phyloP scores from a whole-genome alignment of 164 flowering plant genomes.

The Umbellularia californica region DNA sequence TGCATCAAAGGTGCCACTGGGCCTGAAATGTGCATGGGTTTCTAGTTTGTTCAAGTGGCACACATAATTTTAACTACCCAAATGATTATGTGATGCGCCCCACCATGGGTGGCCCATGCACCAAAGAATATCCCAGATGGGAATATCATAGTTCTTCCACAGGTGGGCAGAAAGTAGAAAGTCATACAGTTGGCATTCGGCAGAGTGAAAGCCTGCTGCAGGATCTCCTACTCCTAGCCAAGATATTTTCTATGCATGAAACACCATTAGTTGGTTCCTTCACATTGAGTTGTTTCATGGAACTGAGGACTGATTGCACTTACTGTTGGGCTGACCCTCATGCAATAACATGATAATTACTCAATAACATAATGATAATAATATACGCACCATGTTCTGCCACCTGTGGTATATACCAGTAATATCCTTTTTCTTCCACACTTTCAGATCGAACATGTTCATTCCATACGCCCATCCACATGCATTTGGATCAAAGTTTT shows the following conservation, averaged over 20 bases:
- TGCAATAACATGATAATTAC: not conserved
- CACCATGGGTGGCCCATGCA: not conserved
- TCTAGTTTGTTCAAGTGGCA: too few relatives aligned
- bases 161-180: not conserved
- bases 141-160: not conserved
- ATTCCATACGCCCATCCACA: constrained; percentile 99
- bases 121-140: not conserved
- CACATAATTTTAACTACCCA: too few relatives aligned
- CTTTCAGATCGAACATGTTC: constrained; percentile 91
- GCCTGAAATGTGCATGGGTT: not conserved
- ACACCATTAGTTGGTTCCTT: not conserved
- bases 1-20: not conserved
- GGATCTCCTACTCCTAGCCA: too few relatives aligned
- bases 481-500: constrained; percentile 88
- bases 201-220: too few relatives aligned
- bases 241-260: too few relatives aligned
- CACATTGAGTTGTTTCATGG: not conserved
- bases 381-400: constrained; percentile 83
- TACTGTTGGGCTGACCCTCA: not conserved
- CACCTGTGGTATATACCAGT: constrained; percentile 99
- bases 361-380: too few relatives aligned
- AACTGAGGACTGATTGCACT: not conserved
- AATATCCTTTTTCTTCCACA: constrained; percentile 93
- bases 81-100: not conserved
- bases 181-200: too few relatives aligned